Evolutionary conservation across 129 eudicot species (phyloP).

Genomic region (Ambrosia trifida): DNA sequence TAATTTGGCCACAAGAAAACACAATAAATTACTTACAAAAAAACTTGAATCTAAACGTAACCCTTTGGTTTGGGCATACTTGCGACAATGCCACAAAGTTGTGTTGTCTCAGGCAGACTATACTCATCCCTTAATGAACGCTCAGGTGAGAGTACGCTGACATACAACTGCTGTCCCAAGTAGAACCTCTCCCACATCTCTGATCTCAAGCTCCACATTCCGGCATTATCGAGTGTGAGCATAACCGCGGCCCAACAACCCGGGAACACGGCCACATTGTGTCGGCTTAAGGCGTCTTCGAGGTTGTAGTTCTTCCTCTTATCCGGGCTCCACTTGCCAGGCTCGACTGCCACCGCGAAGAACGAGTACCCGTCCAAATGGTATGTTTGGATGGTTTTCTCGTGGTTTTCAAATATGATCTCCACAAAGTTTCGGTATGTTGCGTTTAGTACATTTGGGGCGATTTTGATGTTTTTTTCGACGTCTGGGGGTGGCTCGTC

Average conservation of each 20-base stretch:
- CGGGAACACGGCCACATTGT: slow-evolving; percentile 81
- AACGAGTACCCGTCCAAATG: slow-evolving; percentile 74
- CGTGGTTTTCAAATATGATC: slow-evolving; percentile 77
- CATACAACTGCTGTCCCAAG: slow-evolving; percentile 74
- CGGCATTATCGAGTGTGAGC: slow-evolving; percentile 87
- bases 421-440: slow-evolving; percentile 77
- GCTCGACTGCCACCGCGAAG: slow-evolving; percentile 84
- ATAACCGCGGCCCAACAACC: slow-evolving; percentile 85
- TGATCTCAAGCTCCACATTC: slow-evolving; percentile 88
- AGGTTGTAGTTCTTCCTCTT: slow-evolving; percentile 80
- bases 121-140: slow-evolving; percentile 75
- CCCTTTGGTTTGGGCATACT: slow-evolving; percentile 58
- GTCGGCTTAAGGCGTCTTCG: slow-evolving; percentile 74
- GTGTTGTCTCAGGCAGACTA: slow-evolving; percentile 50
- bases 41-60: slow-evolving; percentile 39
- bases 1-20: slow-evolving; percentile 30
- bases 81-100: slow-evolving; percentile 58
- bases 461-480: slow-evolving; percentile 32
- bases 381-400: slow-evolving; percentile 66
- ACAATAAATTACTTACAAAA: slow-evolving; percentile 22
- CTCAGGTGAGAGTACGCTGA: slow-evolving; percentile 68
- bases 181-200: slow-evolving; percentile 74
- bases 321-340: slow-evolving; percentile 78
- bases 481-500: slow-evolving; percentile 56
- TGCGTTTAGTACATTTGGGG: slow-evolving; percentile 62